Evolutionary conservation across 1,139 yeast genomes (phyloP), one percentile per base, ranked within the genome.

Genomic region (Hemisphaericaspora xylanilytica): DNA sequence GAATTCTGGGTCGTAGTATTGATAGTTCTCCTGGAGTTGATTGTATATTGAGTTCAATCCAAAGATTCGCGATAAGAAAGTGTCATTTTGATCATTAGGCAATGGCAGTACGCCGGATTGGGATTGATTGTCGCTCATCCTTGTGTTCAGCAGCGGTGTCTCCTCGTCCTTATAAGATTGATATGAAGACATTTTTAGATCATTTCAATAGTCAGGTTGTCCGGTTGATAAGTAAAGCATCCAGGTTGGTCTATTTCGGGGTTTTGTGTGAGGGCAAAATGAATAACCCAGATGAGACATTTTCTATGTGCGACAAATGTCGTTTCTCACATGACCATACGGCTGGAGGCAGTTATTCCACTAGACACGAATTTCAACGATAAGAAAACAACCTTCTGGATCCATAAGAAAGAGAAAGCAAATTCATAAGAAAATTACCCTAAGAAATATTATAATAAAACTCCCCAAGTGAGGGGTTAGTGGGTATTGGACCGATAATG

Each of bases 11-110:
- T 64, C 72, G 35, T 65, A 66, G 50, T 61, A 66, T 30, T 59
- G 70, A 48, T 66, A 63, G 44, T 64, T 66, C 27, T 67, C 70
- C 32, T 64, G 61, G 25, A 62, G 59, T 51, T 59, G 78, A 52
- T 62, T 67, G 55, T 62, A 73, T 20, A 73, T 65, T 10, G 81
- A 75, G 47, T 74, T 75, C 38, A 75, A 59, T 2, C 81, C 81
- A 52, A 78, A 75, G 30, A 78, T 79, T 31, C 82, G 61, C 14
- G 81, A 75, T 42, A 78, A 64, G 48, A 78, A 78, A 8, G 82
- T 78, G 48, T 75, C 80, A 45, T 61, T 65, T 30, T 58, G 52
- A 15, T 6, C 12, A 15, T 13, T 16, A 13, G 6, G 12, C 20
- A 16, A 28, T 11, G 31, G 31, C 21, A 15, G 4, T 12, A 5